Percentiles rank a stretch among this genome's conserved stretches.
Evolutionary conservation across 2,329 filamentous ascomycete species (phyloP).

Genomic region (Aspergillus tamarii): DNA sequence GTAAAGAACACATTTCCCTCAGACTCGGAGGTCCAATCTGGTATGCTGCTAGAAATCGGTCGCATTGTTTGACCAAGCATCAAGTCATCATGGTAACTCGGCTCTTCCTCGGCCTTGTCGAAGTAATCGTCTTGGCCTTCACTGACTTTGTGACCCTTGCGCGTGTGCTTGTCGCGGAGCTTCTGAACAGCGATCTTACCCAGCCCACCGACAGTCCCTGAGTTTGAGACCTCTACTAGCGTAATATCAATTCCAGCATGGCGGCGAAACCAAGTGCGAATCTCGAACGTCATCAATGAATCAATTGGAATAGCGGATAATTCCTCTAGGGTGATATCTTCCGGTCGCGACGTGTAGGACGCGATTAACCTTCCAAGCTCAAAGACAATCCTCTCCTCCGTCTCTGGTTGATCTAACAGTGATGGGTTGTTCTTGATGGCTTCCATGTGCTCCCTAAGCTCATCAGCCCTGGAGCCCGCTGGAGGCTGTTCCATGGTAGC

Average conservation of each 20-base stretch:
- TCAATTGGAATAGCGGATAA: conserved; percentile 28
- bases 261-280: conserved; percentile 31
- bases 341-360: conserved; percentile 14
- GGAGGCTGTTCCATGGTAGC: not conserved
- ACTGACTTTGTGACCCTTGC: not conserved
- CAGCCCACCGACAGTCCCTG: conserved; percentile 21
- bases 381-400: conserved; percentile 7
- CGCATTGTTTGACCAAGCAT: conserved; percentile 7
- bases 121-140: no score
- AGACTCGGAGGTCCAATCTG: conserved; percentile 10
- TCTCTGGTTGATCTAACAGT: conserved; percentile 14
- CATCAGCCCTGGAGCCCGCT: not conserved
- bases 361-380: conserved; percentile 18
- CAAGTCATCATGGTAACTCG: conserved; percentile 8
- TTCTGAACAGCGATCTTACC: conserved; percentile 18
- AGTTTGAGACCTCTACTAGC: conserved; percentile 60
- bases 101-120: not conserved
- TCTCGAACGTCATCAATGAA: conserved; percentile 34
- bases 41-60: not conserved
- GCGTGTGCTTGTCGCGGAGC: conserved; percentile 17
- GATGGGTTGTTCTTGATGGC: conserved; percentile 9
- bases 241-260: conserved; percentile 30
- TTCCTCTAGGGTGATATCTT: conserved; percentile 25
- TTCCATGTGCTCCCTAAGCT: conserved; percentile 11
- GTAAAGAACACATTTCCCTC: conserved; percentile 21